Percentiles rank a stretch among this genome's conserved stretches.
These are phyloP conservation scores for Vararia minispora DNA, from an alignment of 768 basidiomycete species.

Conservation along the genomic window DNA sequence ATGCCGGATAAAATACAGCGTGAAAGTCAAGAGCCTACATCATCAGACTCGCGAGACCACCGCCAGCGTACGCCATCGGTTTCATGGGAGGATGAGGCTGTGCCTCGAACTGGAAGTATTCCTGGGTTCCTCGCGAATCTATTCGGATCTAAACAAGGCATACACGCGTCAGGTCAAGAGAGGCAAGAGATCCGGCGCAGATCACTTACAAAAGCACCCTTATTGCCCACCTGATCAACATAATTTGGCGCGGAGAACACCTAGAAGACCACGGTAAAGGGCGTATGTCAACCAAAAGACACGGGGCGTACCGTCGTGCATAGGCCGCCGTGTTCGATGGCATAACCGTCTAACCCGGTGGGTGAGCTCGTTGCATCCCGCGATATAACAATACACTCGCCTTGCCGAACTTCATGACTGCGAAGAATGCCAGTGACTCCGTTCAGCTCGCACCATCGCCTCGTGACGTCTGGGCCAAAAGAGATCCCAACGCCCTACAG, in stretches of 20 bases:
- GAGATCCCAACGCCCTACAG: slow-evolving; percentile 84
- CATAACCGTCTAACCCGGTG: slow-evolving; percentile 63
- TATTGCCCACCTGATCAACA: slow-evolving; percentile 85
- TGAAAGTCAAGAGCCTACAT: slow-evolving; percentile 32
- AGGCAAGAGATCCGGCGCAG: background rate
- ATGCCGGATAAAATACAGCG: too few relatives aligned
- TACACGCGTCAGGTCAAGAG: slow-evolving; percentile 5
- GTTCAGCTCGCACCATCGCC: slow-evolving; percentile 80
- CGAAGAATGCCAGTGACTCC: slow-evolving; percentile 83
- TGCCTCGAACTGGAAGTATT: slow-evolving; percentile 79
- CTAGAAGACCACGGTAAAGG: slow-evolving; percentile 24
- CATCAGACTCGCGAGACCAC: slow-evolving; percentile 57
- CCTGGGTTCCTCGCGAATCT: slow-evolving; percentile 58
- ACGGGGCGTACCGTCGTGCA: slow-evolving; percentile 57
- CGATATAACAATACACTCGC: slow-evolving; percentile 24
- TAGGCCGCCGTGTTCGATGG: slow-evolving; percentile 87
- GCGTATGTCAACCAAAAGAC: slow-evolving; percentile 9
- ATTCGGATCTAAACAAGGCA: slow-evolving; percentile 55
- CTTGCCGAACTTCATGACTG: slow-evolving; percentile 94
- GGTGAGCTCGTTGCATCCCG: slow-evolving; percentile 1
- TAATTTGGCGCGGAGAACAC: slow-evolving; percentile 95
- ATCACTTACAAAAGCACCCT: slow-evolving; percentile 74
- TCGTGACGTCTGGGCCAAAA: slow-evolving; percentile 93
- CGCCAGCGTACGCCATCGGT: slow-evolving; percentile 83
- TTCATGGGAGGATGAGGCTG: slow-evolving; percentile 81